Conservation (phyloP, 2,329 filamentous ascomycete species). For the Sarocladiaceae sp. region DNA sequence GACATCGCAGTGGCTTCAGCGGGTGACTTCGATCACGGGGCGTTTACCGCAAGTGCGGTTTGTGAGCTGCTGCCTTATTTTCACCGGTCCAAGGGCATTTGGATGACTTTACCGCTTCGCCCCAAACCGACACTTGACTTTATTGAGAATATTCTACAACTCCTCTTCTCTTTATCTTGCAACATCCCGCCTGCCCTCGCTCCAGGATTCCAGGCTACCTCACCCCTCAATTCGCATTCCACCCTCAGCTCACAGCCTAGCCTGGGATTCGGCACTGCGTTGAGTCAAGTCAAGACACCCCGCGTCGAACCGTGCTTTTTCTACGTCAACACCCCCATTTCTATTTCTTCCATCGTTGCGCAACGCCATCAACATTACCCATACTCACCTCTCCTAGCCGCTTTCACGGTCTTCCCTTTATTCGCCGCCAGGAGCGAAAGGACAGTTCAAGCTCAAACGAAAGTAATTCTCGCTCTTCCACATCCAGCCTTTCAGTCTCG, state of each 20-base stretch:
- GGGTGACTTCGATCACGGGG: conserved; percentile 8
- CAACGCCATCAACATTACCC: no score
- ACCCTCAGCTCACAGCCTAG: not conserved
- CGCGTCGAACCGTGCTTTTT: conserved; percentile 2
- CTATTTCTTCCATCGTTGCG: not conserved
- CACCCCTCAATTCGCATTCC: conserved; percentile 8
- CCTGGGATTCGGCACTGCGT: not conserved
- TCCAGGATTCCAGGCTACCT: not conserved
- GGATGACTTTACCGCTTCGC: no score
- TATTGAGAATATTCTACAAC: not conserved
- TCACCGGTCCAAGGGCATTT: no score
- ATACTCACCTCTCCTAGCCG: conserved; percentile 9
- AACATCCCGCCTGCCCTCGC: not conserved
- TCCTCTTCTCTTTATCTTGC: not conserved
- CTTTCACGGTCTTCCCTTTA: conserved; percentile 12
- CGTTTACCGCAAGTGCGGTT: no score
- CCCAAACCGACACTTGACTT: not conserved
- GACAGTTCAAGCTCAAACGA: conserved; percentile 11
- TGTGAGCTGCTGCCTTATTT: no score
- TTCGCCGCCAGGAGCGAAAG: conserved; percentile 10
- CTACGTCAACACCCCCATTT: conserved; percentile 8
- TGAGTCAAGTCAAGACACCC: not conserved
- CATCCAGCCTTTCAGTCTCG: conserved; percentile 1
- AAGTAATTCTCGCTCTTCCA: conserved; percentile 5
- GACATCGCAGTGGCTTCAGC: conserved; percentile 1